phyloP scores from a whole-genome alignment of 129 eudicot genomes.

The Sambucus nigra region DNA sequence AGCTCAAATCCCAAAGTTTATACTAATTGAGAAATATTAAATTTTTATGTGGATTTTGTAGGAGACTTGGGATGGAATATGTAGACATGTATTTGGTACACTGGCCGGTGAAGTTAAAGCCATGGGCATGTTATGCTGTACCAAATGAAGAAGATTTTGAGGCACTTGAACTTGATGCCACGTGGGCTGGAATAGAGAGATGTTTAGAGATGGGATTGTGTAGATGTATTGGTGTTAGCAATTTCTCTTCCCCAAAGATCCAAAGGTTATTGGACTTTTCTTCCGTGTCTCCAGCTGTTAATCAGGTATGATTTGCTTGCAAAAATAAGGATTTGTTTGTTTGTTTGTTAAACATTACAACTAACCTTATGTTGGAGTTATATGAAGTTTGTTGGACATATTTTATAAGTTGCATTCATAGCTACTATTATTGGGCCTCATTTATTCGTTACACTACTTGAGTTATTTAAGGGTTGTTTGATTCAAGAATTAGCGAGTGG shows the following conservation, averaged over 20 bases:
- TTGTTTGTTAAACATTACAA: no score
- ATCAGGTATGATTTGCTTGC: slow-evolving; percentile 31
- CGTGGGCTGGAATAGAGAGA: slow-evolving; percentile 57
- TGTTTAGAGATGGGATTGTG: slow-evolving; percentile 51
- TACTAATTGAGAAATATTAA: background rate
- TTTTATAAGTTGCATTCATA: no score
- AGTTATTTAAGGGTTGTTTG: no score
- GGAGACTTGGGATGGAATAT: slow-evolving; percentile 49
- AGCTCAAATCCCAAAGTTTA: background rate
- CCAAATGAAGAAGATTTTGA: slow-evolving; percentile 49
- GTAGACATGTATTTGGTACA: slow-evolving; percentile 59
- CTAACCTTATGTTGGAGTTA: background rate
- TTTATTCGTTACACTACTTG: no score
- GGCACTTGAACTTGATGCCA: slow-evolving; percentile 30
- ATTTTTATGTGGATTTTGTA: background rate
- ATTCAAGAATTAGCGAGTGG: no score
- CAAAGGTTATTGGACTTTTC: slow-evolving; percentile 29
- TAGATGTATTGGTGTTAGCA: slow-evolving; percentile 51
- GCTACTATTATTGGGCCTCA: no score
- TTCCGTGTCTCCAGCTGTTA: slow-evolving; percentile 44
- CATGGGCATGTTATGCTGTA: slow-evolving; percentile 34
- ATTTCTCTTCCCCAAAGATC: slow-evolving; percentile 43
- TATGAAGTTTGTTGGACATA: background rate
- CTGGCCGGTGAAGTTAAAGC: slow-evolving; percentile 52
- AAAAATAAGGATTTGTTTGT: background rate